Conservation (phyloP, 1,284 basidiomycete species). For the Lignosus rhinocerotis region DNA sequence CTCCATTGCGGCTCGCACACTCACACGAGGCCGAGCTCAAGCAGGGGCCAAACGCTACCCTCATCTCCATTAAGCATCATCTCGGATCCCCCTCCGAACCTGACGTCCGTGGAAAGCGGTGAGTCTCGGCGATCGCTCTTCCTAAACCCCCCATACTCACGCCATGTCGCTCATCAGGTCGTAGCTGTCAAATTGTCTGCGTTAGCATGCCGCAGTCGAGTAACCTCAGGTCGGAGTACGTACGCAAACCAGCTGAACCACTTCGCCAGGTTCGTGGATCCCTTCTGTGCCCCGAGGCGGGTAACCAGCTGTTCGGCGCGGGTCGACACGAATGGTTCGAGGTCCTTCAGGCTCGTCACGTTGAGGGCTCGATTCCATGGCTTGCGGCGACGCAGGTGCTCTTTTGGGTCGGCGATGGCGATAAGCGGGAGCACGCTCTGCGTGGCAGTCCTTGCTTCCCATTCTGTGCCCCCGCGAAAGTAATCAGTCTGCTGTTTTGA, state of each 20-base stretch:
- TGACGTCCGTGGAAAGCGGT: constrained; percentile 4
- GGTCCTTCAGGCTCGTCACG: constrained; percentile 28
- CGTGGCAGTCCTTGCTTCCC: constrained; percentile 21
- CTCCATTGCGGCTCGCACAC: constrained; percentile 1
- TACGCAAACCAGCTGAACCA: constrained; percentile 32
- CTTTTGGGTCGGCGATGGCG: constrained; percentile 21
- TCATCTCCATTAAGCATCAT: constrained; percentile 30
- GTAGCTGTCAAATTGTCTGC: constrained; percentile 10
- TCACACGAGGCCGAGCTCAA: constrained; percentile 25
- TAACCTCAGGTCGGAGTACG: constrained; percentile 9
- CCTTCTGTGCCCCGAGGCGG: constrained; percentile 19
- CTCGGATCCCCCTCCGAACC: constrained; percentile 31
- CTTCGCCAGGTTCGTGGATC: constrained; percentile 23
- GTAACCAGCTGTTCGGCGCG: constrained; percentile 29
- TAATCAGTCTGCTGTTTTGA: constrained; percentile 8
- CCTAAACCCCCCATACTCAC: constrained; percentile 20
- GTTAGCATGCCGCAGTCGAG: constrained; percentile 12
- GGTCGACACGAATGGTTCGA: constrained; percentile 24
- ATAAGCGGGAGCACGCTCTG: constrained; percentile 24
- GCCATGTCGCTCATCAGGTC: constrained; percentile 36
- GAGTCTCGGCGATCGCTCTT: background rate
- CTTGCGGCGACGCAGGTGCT: constrained; percentile 30
- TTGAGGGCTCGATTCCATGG: constrained; percentile 32
- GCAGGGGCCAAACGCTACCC: constrained; percentile 23
- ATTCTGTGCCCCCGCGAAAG: constrained; percentile 12